A percentile compares a stretch with the other conserved stretches of the same genome.
Conservation (phyloP, 2,329 filamentous ascomycete species). For the Aureobasidium sp. region DNA sequence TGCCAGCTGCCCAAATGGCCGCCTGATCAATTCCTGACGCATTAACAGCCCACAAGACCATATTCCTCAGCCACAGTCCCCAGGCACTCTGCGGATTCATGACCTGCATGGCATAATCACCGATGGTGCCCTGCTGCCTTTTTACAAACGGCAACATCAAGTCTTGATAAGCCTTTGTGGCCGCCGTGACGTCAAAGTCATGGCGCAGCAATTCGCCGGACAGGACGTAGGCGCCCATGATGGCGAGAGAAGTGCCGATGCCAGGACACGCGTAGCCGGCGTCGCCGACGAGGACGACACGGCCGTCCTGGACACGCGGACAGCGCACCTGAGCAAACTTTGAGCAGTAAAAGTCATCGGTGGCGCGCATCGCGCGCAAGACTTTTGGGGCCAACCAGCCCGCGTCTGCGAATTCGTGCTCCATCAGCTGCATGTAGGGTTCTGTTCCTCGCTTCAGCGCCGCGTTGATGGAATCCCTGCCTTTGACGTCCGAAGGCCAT, state of each 20-base stretch:
- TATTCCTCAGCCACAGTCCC: constrained; percentile 42
- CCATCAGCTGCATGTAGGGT: constrained; percentile 30
- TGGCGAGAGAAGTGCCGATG: constrained; percentile 30
- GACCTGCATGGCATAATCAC: constrained; percentile 31
- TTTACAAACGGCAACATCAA: constrained; percentile 40
- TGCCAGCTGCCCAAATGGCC: not conserved
- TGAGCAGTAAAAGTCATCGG: constrained; percentile 24
- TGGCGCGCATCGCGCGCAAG: constrained; percentile 19
- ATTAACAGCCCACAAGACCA: constrained; percentile 26
- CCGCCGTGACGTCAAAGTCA: constrained; percentile 28
- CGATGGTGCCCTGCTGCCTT: constrained; percentile 27
- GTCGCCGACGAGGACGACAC: constrained; percentile 37
- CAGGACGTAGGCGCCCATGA: constrained; percentile 47
- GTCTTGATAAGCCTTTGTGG: constrained; percentile 40
- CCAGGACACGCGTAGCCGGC: constrained; percentile 33
- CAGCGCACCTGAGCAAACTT: constrained; percentile 31
- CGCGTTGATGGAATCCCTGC: constrained; percentile 33
- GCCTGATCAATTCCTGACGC: not conserved
- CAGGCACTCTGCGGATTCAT: constrained; percentile 41
- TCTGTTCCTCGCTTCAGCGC: constrained; percentile 33
- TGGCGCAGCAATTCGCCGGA: constrained; percentile 42
- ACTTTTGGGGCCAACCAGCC: constrained; percentile 24
- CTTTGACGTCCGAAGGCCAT: constrained; percentile 25
- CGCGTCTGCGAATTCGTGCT: constrained; percentile 19
- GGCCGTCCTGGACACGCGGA: constrained; percentile 27